Percentiles rank a stretch among this genome's conserved stretches.
Evolutionary conservation across 805 yeast genomes (phyloP).

Genomic region (Sugiyamaella floridensis): DNA sequence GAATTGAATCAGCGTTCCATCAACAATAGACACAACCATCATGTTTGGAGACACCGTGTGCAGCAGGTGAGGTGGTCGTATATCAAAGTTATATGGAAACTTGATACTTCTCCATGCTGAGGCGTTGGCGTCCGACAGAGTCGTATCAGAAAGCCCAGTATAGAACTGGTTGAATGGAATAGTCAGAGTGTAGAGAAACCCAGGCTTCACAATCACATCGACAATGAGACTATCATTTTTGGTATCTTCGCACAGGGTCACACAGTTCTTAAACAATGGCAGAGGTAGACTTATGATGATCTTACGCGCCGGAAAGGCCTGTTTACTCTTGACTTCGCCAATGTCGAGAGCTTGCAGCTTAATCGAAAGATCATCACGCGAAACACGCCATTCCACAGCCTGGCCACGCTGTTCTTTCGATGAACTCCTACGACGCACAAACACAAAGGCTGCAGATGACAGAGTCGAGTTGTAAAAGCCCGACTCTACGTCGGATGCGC

Average conservation of each 20-base stretch:
- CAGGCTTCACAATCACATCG: constrained; percentile 47
- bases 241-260: constrained; percentile 31
- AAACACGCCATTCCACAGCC: constrained; percentile 11
- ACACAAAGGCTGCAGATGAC: not conserved
- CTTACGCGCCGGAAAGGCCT: constrained; percentile 23
- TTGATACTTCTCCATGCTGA: constrained; percentile 57
- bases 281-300: constrained; percentile 38
- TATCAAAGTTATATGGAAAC: constrained; percentile 57
- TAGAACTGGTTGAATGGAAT: constrained; percentile 41
- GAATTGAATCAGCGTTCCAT: constrained; percentile 60
- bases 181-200: constrained; percentile 45
- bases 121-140: constrained; percentile 21
- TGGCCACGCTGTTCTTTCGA: not conserved
- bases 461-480: not conserved
- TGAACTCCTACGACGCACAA: not conserved
- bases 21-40: constrained; percentile 55
- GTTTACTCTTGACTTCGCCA: not conserved
- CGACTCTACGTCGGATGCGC: not conserved
- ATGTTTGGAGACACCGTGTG: constrained; percentile 40
- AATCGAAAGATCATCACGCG: constrained; percentile 8
- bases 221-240: constrained; percentile 34
- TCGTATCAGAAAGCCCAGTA: not conserved
- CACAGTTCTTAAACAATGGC: constrained; percentile 32
- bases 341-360: constrained; percentile 19
- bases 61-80: constrained; percentile 50